Evolutionary conservation across 2,329 filamentous ascomycete genomes (phyloP).

Genomic region (Scorias spongiosa): DNA sequence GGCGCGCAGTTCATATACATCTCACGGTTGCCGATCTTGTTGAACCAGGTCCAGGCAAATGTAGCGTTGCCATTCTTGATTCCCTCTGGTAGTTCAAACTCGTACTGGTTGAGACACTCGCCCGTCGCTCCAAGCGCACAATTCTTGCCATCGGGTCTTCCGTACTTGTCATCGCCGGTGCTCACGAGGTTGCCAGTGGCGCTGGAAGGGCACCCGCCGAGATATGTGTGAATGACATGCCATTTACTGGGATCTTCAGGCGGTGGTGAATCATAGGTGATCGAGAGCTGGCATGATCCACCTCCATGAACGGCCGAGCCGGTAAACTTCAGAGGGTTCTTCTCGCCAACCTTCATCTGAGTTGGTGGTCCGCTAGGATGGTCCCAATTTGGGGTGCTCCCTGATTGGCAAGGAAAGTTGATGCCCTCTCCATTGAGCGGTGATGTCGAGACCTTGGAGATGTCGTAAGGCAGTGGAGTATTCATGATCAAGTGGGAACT

Average conservation of each 20-base stretch:
- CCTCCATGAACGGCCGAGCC: constrained; percentile 49
- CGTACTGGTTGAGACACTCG: constrained; percentile 34
- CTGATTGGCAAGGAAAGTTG: neutral
- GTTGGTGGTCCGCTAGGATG: neutral
- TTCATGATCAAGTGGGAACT: neutral
- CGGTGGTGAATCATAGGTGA: constrained; percentile 63
- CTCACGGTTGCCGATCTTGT: constrained; percentile 75
- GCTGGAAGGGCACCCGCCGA: constrained; percentile 67
- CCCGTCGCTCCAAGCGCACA: constrained; percentile 6
- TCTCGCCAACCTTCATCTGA: neutral
- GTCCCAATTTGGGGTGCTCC: neutral
- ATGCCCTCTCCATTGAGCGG: neutral
- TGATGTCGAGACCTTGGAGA: neutral
- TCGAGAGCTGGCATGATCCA: constrained; percentile 76
- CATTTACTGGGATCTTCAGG: constrained; percentile 45
- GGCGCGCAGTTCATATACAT: constrained; percentile 94
- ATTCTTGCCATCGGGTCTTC: constrained; percentile 18
- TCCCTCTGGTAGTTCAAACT: constrained; percentile 52
- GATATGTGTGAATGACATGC: constrained; percentile 79
- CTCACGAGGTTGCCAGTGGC: constrained; percentile 41
- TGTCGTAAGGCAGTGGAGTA: neutral
- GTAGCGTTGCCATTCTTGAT: constrained; percentile 60
- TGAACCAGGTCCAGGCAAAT: constrained; percentile 83
- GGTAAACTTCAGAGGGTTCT: neutral
- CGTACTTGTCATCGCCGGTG: constrained; percentile 1